Evolutionary conservation across 352 stramenopile species (phyloP), one percentile per base, ranked within the genome.

Genomic region (Globisporangium heterothallicum): DNA sequence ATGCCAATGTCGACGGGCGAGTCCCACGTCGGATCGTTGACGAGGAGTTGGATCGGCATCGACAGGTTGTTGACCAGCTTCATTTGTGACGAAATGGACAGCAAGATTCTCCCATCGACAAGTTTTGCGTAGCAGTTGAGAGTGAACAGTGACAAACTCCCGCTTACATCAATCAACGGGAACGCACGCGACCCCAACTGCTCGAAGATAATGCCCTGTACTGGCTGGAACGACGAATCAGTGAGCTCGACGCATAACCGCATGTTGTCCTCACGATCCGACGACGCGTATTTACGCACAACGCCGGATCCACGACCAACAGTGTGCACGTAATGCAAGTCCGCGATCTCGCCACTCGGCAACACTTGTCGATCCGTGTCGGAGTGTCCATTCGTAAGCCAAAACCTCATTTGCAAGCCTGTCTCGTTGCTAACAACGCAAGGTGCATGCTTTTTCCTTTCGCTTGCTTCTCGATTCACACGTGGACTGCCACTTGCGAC

Each of bases 151-250:
- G 82, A 85, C n/a, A 70, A 45, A 19, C 72, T 64, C 8, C 72
- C 72, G 8, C 63, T 56, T 1, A 61, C 66, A 40, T 90, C 77
- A 1, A 89, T 53, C 4, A 92, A 61, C 43, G 74, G 63, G 51
- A 88, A 84, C 12, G 74, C 78, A 36, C 78, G 79, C 24, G 70
- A 74, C 0, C 80, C 80, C 1, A 93, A 42, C 36, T 90, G 76
- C 53, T 93, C 80, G 47, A 90, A 86, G 53, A 88, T 82, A 21
- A 93, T 84, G n/a, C 73, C 78, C 63, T 82, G 64, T n/a, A 93
- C 66, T 6, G 83, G 73, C 54, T 84, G 72, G 44, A 87, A 91
- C 22, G 70, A 66, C 3, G 72, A 54, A 32, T 85, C 70, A 29
- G 70, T 62, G 21, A 93, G 58, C 40, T 88, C 64, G 16, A 93